Base-by-base conservation (phyloP, 2,329 filamentous ascomycete species). In the Mycocentrospora acerina region DNA sequence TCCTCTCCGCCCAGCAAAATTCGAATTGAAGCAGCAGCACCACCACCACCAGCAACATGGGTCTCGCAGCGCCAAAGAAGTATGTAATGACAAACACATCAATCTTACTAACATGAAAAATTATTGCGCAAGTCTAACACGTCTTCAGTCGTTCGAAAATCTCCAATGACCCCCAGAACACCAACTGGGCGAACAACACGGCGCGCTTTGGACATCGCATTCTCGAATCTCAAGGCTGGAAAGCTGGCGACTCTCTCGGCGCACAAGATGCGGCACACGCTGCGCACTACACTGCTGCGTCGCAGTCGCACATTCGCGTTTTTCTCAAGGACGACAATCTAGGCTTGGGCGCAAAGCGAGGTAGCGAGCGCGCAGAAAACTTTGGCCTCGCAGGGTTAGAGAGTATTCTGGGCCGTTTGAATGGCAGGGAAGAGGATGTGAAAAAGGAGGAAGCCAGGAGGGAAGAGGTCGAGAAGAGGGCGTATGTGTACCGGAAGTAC, bases 121-220 rank as follows among this genome's bases (percentile, higher is more conserved):
- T 19, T 16, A 15, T 15, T 7, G 7, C 26, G 30, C 26, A 26
- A 35, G 17, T 16, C 46, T 58, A 51, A 58, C 40, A 14, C 24
- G 16, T 37, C 18, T 44, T 51, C 54, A 81, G 78, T 57, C 75
- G 72, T 55, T 76, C 76, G 32, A 95, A 91, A 71, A 83, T 97
- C 62, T 86, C 85, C 52, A 79, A 86, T 64, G 93, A 98, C 70
- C 93, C 93, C 7, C 96, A 97, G 72, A 98, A 97, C 69, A 95
- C 88, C 32, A 82, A 81, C 77, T 98, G 93, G 93, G 83, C 85
- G 40, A 83, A 85, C 59, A 85, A 90, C 64, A 88, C 85, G 50
- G 79, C 79, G 40, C 84, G 82, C 37, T 97, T 93, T 66, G 93
- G 93, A 54, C 90, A 95, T 67, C 88, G 83, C 62, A 91, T 97